Percentiles rank a stretch among this genome's conserved stretches.
Evolutionary conservation across 2,329 filamentous ascomycete species (phyloP).

Genomic region (Pestalotiopsis sp.): DNA sequence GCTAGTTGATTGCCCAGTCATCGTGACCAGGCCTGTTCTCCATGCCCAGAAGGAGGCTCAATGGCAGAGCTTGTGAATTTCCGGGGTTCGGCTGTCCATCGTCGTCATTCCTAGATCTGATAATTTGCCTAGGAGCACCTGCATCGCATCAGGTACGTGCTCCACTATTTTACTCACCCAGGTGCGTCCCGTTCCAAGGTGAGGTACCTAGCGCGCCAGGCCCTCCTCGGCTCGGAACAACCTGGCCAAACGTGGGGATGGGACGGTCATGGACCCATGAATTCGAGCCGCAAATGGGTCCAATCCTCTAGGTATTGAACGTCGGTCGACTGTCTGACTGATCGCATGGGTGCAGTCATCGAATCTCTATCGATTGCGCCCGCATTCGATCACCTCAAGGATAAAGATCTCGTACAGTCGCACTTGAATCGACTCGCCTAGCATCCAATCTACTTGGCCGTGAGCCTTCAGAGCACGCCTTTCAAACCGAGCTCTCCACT

Average conservation of each 20-base stretch:
- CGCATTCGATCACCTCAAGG: not conserved
- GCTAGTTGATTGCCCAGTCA: not conserved
- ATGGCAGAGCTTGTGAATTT: constrained; percentile 6
- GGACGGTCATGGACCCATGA: not conserved
- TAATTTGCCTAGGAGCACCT: not conserved
- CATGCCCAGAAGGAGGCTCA: not conserved
- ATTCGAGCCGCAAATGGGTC: not conserved
- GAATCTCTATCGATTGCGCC: not conserved
- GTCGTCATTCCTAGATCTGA: constrained; percentile 6
- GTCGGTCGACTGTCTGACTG: not conserved
- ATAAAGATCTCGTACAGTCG: not conserved
- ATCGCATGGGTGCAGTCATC: not conserved
- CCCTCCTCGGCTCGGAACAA: not conserved
- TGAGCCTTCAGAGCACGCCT: not conserved
- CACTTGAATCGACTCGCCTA: not conserved
- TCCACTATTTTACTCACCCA: not conserved
- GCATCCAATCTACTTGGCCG: no score
- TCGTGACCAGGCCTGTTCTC: not conserved
- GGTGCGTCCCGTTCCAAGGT: not conserved
- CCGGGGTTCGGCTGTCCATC: constrained; percentile 4
- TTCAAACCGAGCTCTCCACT: not conserved
- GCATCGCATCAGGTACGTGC: constrained; percentile 5
- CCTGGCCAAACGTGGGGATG: not conserved
- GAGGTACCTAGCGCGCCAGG: not conserved
- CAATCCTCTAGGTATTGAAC: not conserved